Percentiles rank a stretch among this genome's conserved stretches.
phyloP scores from a whole-genome alignment of 148 eudicot species.

The Gaultheria prostrata region DNA sequence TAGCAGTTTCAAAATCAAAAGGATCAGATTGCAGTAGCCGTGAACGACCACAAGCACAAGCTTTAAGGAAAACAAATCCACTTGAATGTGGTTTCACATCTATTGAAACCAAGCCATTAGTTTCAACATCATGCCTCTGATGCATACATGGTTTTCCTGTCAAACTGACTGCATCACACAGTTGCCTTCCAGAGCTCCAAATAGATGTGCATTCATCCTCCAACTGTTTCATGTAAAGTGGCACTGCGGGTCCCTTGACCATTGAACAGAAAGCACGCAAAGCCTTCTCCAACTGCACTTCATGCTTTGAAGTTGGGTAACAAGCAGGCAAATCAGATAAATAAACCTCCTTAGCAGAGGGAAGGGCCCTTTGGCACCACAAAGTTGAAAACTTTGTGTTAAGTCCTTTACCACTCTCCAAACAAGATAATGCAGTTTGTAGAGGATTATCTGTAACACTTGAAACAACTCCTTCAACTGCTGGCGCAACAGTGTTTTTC shows the following conservation, averaged over 20 bases:
- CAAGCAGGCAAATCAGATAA: constrained; percentile 64
- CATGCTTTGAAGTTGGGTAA: constrained; percentile 78
- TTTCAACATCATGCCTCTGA: constrained; percentile 58
- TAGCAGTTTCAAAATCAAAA: constrained; percentile 84
- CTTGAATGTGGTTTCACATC: constrained; percentile 62
- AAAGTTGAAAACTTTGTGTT: constrained; percentile 57
- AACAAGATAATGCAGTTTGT: constrained; percentile 51
- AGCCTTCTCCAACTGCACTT: constrained; percentile 68
- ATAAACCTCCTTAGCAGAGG: constrained; percentile 81
- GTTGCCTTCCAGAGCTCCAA: constrained; percentile 87
- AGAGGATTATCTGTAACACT: constrained; percentile 46
- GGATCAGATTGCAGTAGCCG: constrained; percentile 68
- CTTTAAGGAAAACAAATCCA: constrained; percentile 90
- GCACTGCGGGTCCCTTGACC: constrained; percentile 87
- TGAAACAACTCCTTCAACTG: constrained; percentile 42
- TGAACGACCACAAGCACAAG: constrained; percentile 97
- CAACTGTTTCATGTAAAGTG: constrained; percentile 57
- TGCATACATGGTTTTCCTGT: constrained; percentile 90
- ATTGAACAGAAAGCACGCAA: constrained; percentile 56
- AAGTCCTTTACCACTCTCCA: constrained; percentile 63
- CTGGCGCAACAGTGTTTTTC: constrained; percentile 38
- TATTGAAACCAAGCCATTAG: constrained; percentile 31
- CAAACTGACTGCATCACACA: constrained; percentile 90
- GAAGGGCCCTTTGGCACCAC: constrained; percentile 81
- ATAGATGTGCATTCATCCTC: constrained; percentile 70